Conservation (phyloP, 305 asterid genomes). For the Ajuga reptans region DNA sequence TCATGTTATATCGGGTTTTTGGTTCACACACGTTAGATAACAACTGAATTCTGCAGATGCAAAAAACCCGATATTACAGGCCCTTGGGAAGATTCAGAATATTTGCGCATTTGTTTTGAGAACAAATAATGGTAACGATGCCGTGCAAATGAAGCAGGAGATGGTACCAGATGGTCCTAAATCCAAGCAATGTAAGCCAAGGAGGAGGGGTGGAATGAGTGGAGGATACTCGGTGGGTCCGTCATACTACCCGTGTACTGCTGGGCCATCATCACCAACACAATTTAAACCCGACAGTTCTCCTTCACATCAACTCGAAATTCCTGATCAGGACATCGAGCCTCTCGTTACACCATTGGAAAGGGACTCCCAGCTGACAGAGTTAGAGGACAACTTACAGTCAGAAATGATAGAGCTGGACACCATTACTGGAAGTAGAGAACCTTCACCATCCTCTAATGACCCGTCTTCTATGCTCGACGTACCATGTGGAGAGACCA, state of each 20-base stretch:
- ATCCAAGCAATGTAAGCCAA: conserved; percentile 48
- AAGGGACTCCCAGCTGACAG: conserved; percentile 40
- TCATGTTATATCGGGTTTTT: not conserved
- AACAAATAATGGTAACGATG: conserved; percentile 34
- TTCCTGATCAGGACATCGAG: conserved; percentile 35
- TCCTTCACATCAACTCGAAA: conserved; percentile 33
- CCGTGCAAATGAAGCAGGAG: conserved; percentile 29
- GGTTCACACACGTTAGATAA: not conserved
- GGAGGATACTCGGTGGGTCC: conserved; percentile 34
- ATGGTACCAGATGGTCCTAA: conserved; percentile 37
- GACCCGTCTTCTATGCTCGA: conserved; percentile 36
- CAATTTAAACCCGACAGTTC: conserved; percentile 41
- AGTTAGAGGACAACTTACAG: conserved; percentile 45
- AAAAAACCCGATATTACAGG: conserved; percentile 28
- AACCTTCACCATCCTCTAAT: conserved; percentile 43
- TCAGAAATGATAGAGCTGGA: conserved; percentile 59
- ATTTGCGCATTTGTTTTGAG: conserved; percentile 42
- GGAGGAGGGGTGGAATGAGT: conserved; percentile 46
- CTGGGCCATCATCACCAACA: conserved; percentile 36
- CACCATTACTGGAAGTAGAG: conserved; percentile 56
- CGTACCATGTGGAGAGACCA: conserved; percentile 23
- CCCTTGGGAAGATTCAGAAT: conserved; percentile 49
- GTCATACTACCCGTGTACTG: conserved; percentile 30
- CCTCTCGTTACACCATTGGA: conserved; percentile 38
- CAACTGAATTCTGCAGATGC: conserved; percentile 21